These are phyloP conservation scores for Sordariomycetes sp. DNA, from an alignment of 2,329 filamentous ascomycete species.

Conservation along the genomic window DNA sequence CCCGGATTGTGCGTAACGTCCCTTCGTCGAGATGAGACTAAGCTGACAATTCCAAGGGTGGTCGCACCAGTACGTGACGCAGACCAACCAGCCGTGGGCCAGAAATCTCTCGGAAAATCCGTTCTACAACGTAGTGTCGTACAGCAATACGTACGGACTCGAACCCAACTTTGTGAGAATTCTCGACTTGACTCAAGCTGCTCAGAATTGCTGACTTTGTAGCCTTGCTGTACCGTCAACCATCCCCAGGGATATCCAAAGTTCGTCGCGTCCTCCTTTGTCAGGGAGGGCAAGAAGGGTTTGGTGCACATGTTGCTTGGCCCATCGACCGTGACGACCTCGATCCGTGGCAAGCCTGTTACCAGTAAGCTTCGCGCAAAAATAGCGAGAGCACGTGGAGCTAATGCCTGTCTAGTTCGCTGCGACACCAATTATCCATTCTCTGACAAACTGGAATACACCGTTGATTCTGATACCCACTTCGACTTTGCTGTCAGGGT, in stretches of 20 bases:
- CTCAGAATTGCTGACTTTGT: background rate
- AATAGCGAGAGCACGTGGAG: background rate
- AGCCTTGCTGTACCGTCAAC: slow-evolving; percentile 45
- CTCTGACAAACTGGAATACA: slow-evolving; percentile 14
- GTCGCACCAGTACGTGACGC: slow-evolving; percentile 41
- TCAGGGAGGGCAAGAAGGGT: slow-evolving; percentile 24
- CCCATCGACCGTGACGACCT: slow-evolving; percentile 28
- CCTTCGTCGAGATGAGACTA: background rate
- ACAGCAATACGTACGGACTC: slow-evolving; percentile 19
- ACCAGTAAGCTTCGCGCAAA: background rate
- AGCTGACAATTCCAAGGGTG: slow-evolving; percentile 19
- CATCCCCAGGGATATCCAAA: slow-evolving; percentile 45
- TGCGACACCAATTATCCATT: slow-evolving; percentile 37
- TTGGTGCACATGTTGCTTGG: slow-evolving; percentile 36
- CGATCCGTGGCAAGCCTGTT: slow-evolving; percentile 3
- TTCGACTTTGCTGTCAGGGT: slow-evolving; percentile 14
- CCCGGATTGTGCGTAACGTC: slow-evolving; percentile 21
- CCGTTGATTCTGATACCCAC: slow-evolving; percentile 12
- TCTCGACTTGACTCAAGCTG: background rate
- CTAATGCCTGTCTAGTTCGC: slow-evolving; percentile 21
- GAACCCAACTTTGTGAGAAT: slow-evolving; percentile 30
- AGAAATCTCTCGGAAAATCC: slow-evolving; percentile 25
- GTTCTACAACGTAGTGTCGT: slow-evolving; percentile 28
- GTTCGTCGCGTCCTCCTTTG: slow-evolving; percentile 25
- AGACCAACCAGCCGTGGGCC: slow-evolving; percentile 40